phyloP scores from a whole-genome alignment of 1,284 basidiomycete genomes.

The Pyrrhoderma noxium region DNA sequence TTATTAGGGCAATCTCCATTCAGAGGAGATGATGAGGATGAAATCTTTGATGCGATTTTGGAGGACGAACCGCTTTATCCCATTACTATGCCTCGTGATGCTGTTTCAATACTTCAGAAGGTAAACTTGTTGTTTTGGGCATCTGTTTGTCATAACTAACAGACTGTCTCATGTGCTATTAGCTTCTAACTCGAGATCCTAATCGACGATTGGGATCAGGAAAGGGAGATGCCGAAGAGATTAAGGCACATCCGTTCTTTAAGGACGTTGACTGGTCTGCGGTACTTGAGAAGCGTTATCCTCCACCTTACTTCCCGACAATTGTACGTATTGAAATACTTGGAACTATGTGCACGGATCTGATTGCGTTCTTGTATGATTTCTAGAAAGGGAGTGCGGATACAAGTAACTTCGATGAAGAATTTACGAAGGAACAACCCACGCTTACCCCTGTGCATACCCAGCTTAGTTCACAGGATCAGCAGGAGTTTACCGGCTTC shows the following conservation, averaged over 20 bases:
- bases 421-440: constrained; percentile 95
- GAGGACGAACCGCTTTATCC: constrained; percentile 99
- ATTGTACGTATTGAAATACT: constrained; percentile 53
- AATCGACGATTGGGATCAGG: constrained; percentile 87
- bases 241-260: constrained; percentile 98
- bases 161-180: constrained; percentile 19
- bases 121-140: constrained; percentile 33
- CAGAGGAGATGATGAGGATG: constrained; percentile 98
- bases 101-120: constrained; percentile 93
- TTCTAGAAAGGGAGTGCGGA: constrained; percentile 69
- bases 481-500: constrained; percentile 94
- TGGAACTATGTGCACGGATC: neutral
- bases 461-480: constrained; percentile 87
- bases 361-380: constrained; percentile 20
- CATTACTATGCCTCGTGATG: constrained; percentile 99
- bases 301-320: constrained; percentile 94
- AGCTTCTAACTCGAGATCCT: constrained; percentile 95
- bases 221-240: constrained; percentile 91
- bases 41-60: constrained; percentile 98
- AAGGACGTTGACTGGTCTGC: constrained; percentile 97
- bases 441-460: constrained; percentile 97
- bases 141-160: constrained; percentile 2
- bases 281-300: constrained; percentile 92
- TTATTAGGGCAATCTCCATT: constrained; percentile 97
- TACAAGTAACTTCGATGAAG: constrained; percentile 90